Evolutionary conservation across 139 green algal species (phyloP).

Genomic region (Zygnema circumcarinatum): DNA sequence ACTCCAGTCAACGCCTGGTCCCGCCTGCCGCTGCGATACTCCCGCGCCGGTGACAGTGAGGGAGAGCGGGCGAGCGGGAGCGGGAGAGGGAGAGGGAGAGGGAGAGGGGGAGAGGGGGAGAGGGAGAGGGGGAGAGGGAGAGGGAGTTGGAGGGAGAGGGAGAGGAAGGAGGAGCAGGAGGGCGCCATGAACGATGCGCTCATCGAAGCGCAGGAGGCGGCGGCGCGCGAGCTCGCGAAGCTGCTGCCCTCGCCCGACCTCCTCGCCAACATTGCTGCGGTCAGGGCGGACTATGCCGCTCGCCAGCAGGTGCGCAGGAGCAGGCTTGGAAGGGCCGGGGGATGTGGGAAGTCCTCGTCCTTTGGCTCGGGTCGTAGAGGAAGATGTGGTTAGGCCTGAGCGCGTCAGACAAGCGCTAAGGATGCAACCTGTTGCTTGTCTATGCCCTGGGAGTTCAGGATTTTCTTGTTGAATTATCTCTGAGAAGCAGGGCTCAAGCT

Average conservation of each 20-base stretch:
- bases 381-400: too few species aligned
- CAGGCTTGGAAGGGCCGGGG: neutral
- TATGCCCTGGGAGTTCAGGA: neutral
- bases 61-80: conserved; percentile 17
- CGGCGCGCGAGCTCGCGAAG: conserved; percentile 56
- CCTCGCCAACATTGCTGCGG: conserved; percentile 47
- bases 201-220: conserved; percentile 61
- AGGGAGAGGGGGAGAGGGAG: conserved; percentile 8
- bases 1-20: neutral
- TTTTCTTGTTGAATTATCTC: neutral
- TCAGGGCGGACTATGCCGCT: conserved; percentile 49
- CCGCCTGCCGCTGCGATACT: neutral
- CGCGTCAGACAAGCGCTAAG: too few species aligned
- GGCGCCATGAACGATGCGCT: conserved; percentile 46
- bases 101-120: conserved; percentile 28
- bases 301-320: conserved; percentile 60
- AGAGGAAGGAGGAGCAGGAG: conserved; percentile 1
- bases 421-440: neutral
- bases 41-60: neutral
- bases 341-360: neutral
- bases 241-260: conserved; percentile 55
- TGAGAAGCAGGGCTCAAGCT: too few species aligned
- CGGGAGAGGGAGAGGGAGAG: conserved; percentile 32
- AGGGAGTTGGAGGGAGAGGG: conserved; percentile 19
- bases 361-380: neutral